Conservation (phyloP, 2,329 filamentous ascomycete genomes). For the Colletotrichum magnum region DNA sequence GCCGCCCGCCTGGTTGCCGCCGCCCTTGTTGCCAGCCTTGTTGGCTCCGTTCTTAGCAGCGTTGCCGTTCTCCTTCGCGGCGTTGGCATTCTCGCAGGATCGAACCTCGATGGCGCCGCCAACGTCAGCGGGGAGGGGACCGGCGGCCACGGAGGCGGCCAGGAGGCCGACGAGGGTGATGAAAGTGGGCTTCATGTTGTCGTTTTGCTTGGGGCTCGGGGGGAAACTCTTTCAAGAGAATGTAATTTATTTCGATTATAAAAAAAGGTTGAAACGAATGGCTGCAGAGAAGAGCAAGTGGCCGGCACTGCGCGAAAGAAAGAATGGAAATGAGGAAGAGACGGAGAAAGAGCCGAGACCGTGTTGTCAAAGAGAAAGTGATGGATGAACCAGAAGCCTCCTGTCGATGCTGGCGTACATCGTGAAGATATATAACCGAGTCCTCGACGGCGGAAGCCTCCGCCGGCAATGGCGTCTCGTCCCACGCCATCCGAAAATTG, state of each 20-base stretch:
- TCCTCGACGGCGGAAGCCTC: background rate
- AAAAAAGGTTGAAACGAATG: conserved; percentile 25
- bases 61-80: background rate
- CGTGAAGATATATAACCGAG: conserved; percentile 13
- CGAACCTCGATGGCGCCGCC: background rate
- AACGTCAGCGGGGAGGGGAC: conserved; percentile 10
- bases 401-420: background rate
- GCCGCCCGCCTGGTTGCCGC: conserved; percentile 11
- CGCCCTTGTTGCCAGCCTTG: conserved; percentile 10
- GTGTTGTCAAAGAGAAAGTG: conserved; percentile 11
- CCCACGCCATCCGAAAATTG: conserved; percentile 30
- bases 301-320: conserved; percentile 34
- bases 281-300: conserved; percentile 34
- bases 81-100: background rate
- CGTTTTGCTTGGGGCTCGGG: background rate
- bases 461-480: background rate
- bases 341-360: conserved; percentile 11
- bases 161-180: conserved; percentile 31
- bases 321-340: conserved; percentile 15
- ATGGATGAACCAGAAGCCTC: background rate
- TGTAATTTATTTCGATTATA: background rate
- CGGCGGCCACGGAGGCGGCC: conserved; percentile 31
- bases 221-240: conserved; percentile 1
- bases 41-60: background rate
- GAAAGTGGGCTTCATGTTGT: conserved; percentile 31